Evolutionary conservation across 1,284 basidiomycete species (phyloP).

Genomic region (Microbotryum silenes-acaulis): DNA sequence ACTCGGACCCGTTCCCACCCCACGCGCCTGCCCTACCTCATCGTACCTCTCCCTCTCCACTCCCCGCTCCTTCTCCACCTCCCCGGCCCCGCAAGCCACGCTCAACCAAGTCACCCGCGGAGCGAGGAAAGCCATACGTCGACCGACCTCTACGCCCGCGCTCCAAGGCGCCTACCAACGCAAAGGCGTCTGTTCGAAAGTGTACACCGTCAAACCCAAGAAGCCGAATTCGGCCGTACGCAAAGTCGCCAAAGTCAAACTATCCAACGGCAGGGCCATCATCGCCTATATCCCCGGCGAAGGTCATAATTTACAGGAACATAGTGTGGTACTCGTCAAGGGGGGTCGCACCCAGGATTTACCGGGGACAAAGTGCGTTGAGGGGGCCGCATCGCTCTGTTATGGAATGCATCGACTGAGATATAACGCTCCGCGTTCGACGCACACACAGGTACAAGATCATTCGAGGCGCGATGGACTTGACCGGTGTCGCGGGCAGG

Average conservation of each 20-base stretch:
- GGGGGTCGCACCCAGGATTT: conserved; percentile 96
- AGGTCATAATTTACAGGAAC: conserved; percentile 96
- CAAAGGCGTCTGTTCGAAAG: conserved; percentile 79
- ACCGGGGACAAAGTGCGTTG: conserved; percentile 83
- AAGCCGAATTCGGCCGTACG: conserved; percentile 99
- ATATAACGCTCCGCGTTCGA: not conserved
- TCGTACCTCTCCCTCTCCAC: not conserved
- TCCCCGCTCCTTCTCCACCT: conserved; percentile 27
- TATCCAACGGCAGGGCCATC: conserved; percentile 79
- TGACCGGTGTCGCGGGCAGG: conserved; percentile 81
- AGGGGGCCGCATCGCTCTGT: not conserved
- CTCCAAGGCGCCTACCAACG: conserved; percentile 70
- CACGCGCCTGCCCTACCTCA: not conserved
- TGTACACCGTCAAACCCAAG: conserved; percentile 83
- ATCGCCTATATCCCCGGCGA: conserved; percentile 96
- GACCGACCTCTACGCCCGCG: conserved; percentile 57
- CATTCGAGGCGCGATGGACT: conserved; percentile 85
- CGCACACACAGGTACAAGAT: conserved; percentile 72
- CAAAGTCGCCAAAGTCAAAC: conserved; percentile 90
- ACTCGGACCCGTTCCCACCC: not conserved
- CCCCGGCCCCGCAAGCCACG: conserved; percentile 23
- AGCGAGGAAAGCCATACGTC: conserved; percentile 47
- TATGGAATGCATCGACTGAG: not conserved
- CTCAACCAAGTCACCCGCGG: conserved; percentile 39
- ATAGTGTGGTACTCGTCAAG: conserved; percentile 85